Evolutionary conservation across 129 eudicot genomes (phyloP), one percentile per base, ranked within the genome.

Genomic region (Saposhnikovia divaricata): DNA sequence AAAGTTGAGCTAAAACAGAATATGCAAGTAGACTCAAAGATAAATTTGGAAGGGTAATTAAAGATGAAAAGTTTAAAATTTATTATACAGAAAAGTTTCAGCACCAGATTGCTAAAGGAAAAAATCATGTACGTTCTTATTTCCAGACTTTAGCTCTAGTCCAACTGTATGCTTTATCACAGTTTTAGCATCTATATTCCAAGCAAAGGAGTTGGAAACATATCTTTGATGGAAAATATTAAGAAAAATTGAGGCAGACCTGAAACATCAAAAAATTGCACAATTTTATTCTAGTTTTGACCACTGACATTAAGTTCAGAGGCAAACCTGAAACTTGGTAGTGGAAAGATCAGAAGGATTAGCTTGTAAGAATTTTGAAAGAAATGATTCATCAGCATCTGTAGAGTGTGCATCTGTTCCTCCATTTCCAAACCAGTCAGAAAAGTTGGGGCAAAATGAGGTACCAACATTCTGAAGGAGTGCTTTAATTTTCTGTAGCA

Each of bases 381-480:
- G 82, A 81, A 85, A 90, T 21, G 96, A 89, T 51, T 82, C 76
- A 77, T 92, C 97, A 61, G 93, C 92, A 87, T 84, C 86, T 82
- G 86, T 85, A 63, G 97, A 85, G 80, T 83, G 90, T 76, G 48
- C 48, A 75, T 83, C 92, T 71, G 86, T 80, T 18, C 76, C 88
- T 69, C 86, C 97, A 82, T 75, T 77, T 73, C 97, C 98, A 82
- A 92, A 95, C 98, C 98, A 95, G 81, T 95, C 98, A 72, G 90
- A 80, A 69, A 84, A 78, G 80, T 85, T 81, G 43, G 97, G 98
- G 75, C 98, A 95, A 80, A 95, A 91, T 31, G 96, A 86, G 75
- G 89, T 81, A n/a, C 98, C 97, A 81, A 90, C 89, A 80, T 79
- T 84, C 82, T 87, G 86, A 77, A 95, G 94, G 84, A 95, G 96